A percentile compares a stretch with the other conserved stretches of the same genome.
phyloP scores from a whole-genome alignment of 208 protist genomes.

The Wallacemonas collosoma region DNA sequence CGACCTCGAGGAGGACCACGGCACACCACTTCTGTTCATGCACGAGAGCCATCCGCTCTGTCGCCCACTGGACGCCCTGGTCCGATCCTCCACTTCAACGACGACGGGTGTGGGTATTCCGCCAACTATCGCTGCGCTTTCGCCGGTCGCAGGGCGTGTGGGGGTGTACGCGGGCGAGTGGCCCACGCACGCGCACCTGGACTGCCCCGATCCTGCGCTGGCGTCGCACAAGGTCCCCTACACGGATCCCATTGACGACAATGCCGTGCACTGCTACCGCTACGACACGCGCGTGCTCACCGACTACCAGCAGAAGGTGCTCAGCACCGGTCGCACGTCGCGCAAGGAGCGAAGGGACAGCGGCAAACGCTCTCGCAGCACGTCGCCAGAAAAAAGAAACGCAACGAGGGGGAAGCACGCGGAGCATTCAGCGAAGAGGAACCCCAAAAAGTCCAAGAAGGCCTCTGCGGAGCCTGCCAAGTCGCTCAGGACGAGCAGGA shows the following conservation, averaged over 20 bases:
- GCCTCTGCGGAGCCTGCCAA: neutral
- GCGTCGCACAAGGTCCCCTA: slow-evolving; percentile 39
- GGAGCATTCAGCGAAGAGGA: neutral
- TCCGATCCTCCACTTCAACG: neutral
- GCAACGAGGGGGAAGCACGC: neutral
- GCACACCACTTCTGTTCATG: slow-evolving; percentile 75
- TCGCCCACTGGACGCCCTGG: slow-evolving; percentile 37
- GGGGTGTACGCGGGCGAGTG: slow-evolving; percentile 60
- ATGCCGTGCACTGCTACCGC: slow-evolving; percentile 59
- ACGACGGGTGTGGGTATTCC: slow-evolving; percentile 36
- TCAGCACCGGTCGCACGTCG: slow-evolving; percentile 20
- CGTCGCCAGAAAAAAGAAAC: neutral
- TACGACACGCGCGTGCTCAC: slow-evolving; percentile 54
- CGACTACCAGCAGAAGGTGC: slow-evolving; percentile 58
- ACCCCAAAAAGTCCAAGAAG: slow-evolving; percentile 8
- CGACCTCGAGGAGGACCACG: slow-evolving; percentile 72
- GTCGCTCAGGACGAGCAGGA: too few relatives aligned
- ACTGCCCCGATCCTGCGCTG: slow-evolving; percentile 73
- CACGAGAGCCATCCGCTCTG: slow-evolving; percentile 51
- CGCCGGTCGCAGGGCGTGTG: slow-evolving; percentile 71
- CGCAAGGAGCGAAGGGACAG: neutral
- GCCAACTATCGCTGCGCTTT: slow-evolving; percentile 29
- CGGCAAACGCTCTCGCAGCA: slow-evolving; percentile 9
- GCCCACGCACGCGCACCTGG: slow-evolving; percentile 57
- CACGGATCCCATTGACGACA: slow-evolving; percentile 49